phyloP scores from a whole-genome alignment of 306 rosid species.

The Coriaria nepalensis region DNA sequence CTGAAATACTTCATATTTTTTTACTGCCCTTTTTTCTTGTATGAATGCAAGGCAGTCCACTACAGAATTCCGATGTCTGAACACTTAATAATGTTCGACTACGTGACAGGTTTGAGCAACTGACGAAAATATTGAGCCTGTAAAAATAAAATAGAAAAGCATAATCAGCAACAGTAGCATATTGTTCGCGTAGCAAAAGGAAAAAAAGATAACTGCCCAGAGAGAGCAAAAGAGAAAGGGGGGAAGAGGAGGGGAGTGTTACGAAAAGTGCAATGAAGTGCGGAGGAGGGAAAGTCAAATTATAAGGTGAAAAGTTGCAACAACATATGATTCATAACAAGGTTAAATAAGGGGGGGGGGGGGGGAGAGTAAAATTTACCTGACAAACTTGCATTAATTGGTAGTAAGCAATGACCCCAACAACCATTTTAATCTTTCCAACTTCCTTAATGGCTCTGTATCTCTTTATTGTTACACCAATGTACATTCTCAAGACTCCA shows the following conservation, averaged over 20 bases:
- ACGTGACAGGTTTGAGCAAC: constrained; percentile 97
- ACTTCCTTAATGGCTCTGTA: constrained; percentile 48
- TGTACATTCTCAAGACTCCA: constrained; percentile 58
- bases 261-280: too few relatives aligned
- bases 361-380: constrained; percentile 24
- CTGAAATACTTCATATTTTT: constrained; percentile 7
- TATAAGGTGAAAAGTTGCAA: too few relatives aligned
- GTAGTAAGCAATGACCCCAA: constrained; percentile 65
- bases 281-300: too few relatives aligned
- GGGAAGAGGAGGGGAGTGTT: too few relatives aligned
- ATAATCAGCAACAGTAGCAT: not conserved
- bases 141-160: constrained; percentile 12
- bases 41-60: constrained; percentile 29
- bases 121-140: constrained; percentile 98
- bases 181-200: not conserved
- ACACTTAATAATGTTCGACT: constrained; percentile 25
- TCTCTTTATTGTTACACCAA: constrained; percentile 51
- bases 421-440: constrained; percentile 76
- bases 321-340: not conserved
- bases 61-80: constrained; percentile 30
- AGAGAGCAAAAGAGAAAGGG: too few relatives aligned
- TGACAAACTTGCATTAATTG: constrained; percentile 93
- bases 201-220: too few relatives aligned
- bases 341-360: not conserved
- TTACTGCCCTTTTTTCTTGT: constrained; percentile 35